A percentile compares a stretch with the other conserved stretches of the same genome.
These are phyloP conservation scores for Phoenix roebelenii DNA, from an alignment of 176 grass and related monocot genomes.

Conservation along the genomic window DNA sequence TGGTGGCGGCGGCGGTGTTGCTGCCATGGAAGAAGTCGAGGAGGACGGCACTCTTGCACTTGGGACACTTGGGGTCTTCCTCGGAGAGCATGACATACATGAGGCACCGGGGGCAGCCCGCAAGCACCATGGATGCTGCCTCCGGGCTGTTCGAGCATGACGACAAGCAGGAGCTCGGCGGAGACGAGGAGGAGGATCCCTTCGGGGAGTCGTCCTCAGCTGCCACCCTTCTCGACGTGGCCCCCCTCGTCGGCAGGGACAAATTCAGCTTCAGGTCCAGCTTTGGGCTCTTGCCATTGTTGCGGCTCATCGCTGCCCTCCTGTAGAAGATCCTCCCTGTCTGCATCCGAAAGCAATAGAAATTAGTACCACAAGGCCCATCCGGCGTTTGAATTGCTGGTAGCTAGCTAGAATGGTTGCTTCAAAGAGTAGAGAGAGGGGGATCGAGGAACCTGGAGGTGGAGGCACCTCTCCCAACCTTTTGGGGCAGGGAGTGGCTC, in stretches of 20 bases:
- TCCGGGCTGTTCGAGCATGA: conserved; percentile 64
- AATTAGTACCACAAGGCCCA: too few relatives aligned
- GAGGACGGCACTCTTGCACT: conserved; percentile 82
- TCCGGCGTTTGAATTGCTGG: too few relatives aligned
- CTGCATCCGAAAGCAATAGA: too few relatives aligned
- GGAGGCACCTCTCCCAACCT: too few relatives aligned
- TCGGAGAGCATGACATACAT: conserved; percentile 95
- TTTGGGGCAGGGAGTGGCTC: too few relatives aligned
- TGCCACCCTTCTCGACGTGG: too few relatives aligned
- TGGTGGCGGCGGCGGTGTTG: too few relatives aligned
- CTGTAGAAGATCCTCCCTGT: too few relatives aligned
- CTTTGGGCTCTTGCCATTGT: conserved; percentile 57
- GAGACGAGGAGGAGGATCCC: conserved; percentile 12
- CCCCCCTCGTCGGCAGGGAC: conserved; percentile 35
- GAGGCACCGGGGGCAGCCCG: conserved; percentile 64
- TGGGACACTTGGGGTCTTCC: conserved; percentile 70
- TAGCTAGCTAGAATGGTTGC: too few relatives aligned
- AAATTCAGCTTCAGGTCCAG: conserved; percentile 65
- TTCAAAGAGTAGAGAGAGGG: too few relatives aligned
- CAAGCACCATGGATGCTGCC: conserved; percentile 60
- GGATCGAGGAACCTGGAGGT: too few relatives aligned
- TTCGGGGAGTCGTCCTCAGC: too few relatives aligned
- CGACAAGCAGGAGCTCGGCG: conserved; percentile 60
- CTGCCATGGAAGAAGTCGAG: conserved; percentile 63
- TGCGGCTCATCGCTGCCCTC: conserved; percentile 37